Base-by-base conservation (phyloP, 805 yeast genomes). In the Candida montana region DNA sequence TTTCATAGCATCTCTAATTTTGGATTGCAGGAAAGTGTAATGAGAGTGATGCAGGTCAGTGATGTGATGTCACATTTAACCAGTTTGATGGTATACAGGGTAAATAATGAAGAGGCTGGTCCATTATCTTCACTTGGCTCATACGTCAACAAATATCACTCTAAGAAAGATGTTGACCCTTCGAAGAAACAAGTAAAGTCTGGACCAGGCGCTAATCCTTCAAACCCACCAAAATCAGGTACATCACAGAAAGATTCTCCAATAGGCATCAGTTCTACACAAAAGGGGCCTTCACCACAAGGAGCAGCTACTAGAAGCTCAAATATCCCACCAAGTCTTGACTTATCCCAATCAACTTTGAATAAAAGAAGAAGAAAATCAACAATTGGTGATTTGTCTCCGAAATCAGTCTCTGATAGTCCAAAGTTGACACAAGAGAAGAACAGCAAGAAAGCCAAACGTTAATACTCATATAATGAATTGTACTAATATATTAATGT, bases 21-120 rank as follows among this genome's bases (percentile, higher is more conserved):
- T 47, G 95, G 95, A 0, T 60, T 83, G 5, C 79, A 77, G 41
- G 79, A 75, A 39, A 72, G 72, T 31, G 79, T 85, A 7, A 74
- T 85, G 77, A 65, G 91, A 45, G 69, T 81, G 18, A 62, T 87
- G 63, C 91, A 85, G 58, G 76, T 84, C 5, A 74, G 88, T 32
- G 93, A 86, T 59, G 81, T 82, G 9, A 83, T 88, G 87, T 71
- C 88, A 0, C 76, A 77, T 46, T 68, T 87, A 48, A 72, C 75
- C 41, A 79, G 83, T 6, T 63, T 88, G 41, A 79, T 85, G 78
- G 65, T 70, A 10, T 77, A 70, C 50, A 72, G 84, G 9, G 64
- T 67, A 42, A 61, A 70, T 7, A 65, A 66, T 26, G 68, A 75
- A 20, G 67, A 74, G 3, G 59, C 59, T 6, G 74, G 81, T 27